These are phyloP conservation scores for Pythium coloratum DNA, from an alignment of 352 stramenopile species.

Conservation along the genomic window DNA sequence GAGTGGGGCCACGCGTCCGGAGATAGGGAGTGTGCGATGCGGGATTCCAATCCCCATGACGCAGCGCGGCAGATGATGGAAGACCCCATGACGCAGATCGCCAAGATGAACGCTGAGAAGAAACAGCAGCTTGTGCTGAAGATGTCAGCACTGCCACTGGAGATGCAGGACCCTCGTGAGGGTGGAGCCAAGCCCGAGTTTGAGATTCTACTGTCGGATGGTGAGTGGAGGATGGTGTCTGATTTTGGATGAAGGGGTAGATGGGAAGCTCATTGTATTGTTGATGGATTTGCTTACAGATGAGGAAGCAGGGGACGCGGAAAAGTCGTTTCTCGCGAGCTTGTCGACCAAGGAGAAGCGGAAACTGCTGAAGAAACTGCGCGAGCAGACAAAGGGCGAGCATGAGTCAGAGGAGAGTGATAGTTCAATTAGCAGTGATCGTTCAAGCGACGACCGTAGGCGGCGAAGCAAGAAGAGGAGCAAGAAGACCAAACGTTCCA, in stretches of 20 bases:
- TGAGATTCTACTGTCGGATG: slow-evolving; percentile 71
- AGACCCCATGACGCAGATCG: slow-evolving; percentile 69
- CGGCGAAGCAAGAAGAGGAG: slow-evolving; percentile 5
- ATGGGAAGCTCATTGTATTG: slow-evolving; percentile 6
- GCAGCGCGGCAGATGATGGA: slow-evolving; percentile 64
- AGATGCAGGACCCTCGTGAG: slow-evolving; percentile 52
- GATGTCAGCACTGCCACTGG: slow-evolving; percentile 55
- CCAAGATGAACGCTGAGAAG: slow-evolving; percentile 42
- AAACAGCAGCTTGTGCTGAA: slow-evolving; percentile 55
- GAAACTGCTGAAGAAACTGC: slow-evolving; percentile 54
- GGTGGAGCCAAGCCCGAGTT: slow-evolving; percentile 35
- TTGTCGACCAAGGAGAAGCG: slow-evolving; percentile 76
- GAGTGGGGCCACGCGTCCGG: slow-evolving; percentile 85
- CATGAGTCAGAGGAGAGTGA: slow-evolving; percentile 6
- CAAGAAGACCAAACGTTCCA: background rate
- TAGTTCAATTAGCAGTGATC: slow-evolving; percentile 8
- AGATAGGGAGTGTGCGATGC: slow-evolving; percentile 77
- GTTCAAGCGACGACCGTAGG: background rate
- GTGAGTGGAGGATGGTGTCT: slow-evolving; percentile 9
- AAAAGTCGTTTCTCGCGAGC: slow-evolving; percentile 50
- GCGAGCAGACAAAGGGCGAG: slow-evolving; percentile 27
- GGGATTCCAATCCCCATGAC: slow-evolving; percentile 78
- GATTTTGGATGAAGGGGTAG: background rate
- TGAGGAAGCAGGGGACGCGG: slow-evolving; percentile 33
- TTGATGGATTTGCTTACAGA: slow-evolving; percentile 19